Percentiles rank a stretch among this genome's conserved stretches.
phyloP scores from a whole-genome alignment of 371 early-diverging fungal species.

The Gilbertella persicaria region DNA sequence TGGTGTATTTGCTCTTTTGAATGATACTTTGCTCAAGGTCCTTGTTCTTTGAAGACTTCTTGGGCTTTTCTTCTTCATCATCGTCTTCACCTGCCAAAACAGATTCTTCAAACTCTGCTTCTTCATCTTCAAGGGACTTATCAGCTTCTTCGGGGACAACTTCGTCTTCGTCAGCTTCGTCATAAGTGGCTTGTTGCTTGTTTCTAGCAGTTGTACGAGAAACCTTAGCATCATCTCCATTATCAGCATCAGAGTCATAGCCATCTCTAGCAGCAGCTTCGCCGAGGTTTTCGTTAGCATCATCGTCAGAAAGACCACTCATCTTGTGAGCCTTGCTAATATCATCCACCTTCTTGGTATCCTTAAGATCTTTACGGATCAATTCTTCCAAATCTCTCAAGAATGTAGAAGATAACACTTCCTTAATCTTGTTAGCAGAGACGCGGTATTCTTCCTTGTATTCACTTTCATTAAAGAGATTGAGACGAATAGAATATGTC shows the following conservation, averaged over 20 bases:
- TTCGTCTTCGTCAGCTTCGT: slow-evolving; percentile 66
- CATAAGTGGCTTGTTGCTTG: slow-evolving; percentile 73
- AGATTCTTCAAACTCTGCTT: slow-evolving; percentile 55
- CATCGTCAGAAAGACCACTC: slow-evolving; percentile 18
- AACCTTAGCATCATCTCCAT: slow-evolving; percentile 74
- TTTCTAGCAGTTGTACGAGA: slow-evolving; percentile 57
- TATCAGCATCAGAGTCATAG: slow-evolving; percentile 55
- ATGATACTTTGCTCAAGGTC: slow-evolving; percentile 40
- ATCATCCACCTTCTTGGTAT: slow-evolving; percentile 51
- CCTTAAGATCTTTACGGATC: slow-evolving; percentile 60
- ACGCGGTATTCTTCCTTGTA: slow-evolving; percentile 82
- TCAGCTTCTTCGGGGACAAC: slow-evolving; percentile 57
- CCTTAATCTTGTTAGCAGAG: slow-evolving; percentile 65
- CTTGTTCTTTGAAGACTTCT: slow-evolving; percentile 21
- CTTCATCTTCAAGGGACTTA: slow-evolving; percentile 54
- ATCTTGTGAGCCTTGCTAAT: slow-evolving; percentile 44
- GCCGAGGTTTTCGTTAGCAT: slow-evolving; percentile 58
- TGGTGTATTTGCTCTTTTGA: slow-evolving; percentile 61
- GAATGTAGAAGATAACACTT: slow-evolving; percentile 74
- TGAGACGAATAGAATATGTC: slow-evolving; percentile 77
- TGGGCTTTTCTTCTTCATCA: slow-evolving; percentile 59
- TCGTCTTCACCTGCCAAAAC: slow-evolving; percentile 54
- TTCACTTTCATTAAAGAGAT: slow-evolving; percentile 81
- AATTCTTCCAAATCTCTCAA: slow-evolving; percentile 72
- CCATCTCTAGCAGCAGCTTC: slow-evolving; percentile 32